Evolutionary conservation across 352 stramenopile species (phyloP), one percentile per base, ranked within the genome.

Genomic region (Hyaloperonospora brassicae): DNA sequence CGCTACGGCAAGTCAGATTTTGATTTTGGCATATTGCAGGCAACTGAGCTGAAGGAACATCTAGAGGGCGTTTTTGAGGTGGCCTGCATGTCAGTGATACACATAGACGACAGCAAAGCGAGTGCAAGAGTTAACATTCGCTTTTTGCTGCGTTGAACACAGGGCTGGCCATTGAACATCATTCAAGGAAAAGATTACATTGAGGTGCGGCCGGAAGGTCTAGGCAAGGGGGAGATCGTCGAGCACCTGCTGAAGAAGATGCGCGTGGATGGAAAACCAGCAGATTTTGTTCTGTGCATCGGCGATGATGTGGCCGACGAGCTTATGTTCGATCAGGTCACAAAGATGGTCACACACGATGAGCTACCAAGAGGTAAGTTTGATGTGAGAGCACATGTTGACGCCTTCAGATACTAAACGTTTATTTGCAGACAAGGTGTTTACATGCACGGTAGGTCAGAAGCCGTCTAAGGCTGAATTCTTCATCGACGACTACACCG

Each of bases 231-330:
- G 10, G 92, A 97, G 34, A 77, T 98, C 23, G 84, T 98, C 6
- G 83, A 80, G 51, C 79, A 96, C 34, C 84, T 98, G 36, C 70
- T 99, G n/a, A 72, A 73, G 5, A 73, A 70, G 35, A 83, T 92
- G 71, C 71, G 65, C 13, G 55, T 50, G 1, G 79, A 89, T 38
- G 76, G 68, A 17, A 84, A 82, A 9, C 69, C 79, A 22, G 66
- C 96, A 31, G 96, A 99, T 48, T 99, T 99, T 76, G 79, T 98
- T 9, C 59, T 98, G n/a, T 95, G 89, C 21, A 81, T 99, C 41
- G 97, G 97, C 27, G 97, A 99, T 65, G 97, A 99, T 60, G 89
- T 97, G 44, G 97, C 94, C 10, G 97, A 99, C 58, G 97, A 99
- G 68, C 86, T 97, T 50, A 99, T 99, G 95, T 98, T 93, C 41